Conservation (phyloP, 2,329 filamentous ascomycete genomes). For the Orbilia quercus region DNA sequence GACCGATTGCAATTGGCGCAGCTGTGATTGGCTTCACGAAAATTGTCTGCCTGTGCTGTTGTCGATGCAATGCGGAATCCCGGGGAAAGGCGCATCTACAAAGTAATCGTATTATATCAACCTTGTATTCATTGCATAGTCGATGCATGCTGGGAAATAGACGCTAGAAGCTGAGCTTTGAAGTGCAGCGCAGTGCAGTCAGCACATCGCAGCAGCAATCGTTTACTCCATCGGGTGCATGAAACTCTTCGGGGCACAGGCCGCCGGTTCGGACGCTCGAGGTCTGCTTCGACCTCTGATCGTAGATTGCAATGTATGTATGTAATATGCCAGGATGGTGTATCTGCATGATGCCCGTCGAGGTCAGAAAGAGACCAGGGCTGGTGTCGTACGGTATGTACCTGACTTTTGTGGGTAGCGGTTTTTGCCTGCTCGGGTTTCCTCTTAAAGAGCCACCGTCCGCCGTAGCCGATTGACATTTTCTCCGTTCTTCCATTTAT, state of each 20-base stretch:
- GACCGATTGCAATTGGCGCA: slow-evolving; percentile 31
- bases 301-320: too few relatives aligned
- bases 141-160: not conserved
- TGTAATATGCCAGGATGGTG: too few relatives aligned
- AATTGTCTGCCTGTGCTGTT: too few relatives aligned
- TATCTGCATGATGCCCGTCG: not conserved
- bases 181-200: not conserved
- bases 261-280: slow-evolving; percentile 2
- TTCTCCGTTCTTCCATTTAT: slow-evolving; percentile 8
- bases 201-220: slow-evolving; percentile 5
- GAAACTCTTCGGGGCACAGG: not conserved
- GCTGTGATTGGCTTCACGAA: slow-evolving; percentile 27
- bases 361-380: not conserved
- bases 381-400: slow-evolving; percentile 29
- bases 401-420: slow-evolving; percentile 25
- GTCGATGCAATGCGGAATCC: not conserved
- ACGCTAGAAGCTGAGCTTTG: not conserved
- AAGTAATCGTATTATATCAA: not conserved
- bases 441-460: slow-evolving; percentile 30
- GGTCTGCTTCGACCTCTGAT: too few relatives aligned
- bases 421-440: slow-evolving; percentile 29
- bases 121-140: too few relatives aligned
- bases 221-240: not conserved
- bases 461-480: not conserved
- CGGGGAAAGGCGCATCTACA: slow-evolving; percentile 4